phyloP scores from a whole-genome alignment of 2,329 filamentous ascomycete genomes.

The Ophidiomyces ophidiicola region DNA sequence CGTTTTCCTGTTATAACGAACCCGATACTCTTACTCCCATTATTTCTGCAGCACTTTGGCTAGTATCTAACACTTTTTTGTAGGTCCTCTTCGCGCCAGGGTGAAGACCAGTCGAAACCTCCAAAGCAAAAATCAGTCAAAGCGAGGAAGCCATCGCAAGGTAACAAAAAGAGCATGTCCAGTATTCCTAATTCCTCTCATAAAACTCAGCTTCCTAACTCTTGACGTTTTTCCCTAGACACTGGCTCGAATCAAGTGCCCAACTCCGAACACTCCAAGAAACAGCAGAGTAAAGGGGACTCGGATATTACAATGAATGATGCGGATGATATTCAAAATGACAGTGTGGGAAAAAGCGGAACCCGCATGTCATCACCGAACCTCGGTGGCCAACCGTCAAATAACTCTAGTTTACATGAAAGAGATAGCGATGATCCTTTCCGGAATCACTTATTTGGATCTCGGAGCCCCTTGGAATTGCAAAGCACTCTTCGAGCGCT shows the following conservation, averaged over 20 bases:
- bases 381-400: constrained; percentile 54
- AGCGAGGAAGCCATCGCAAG: constrained; percentile 52
- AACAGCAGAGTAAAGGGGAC: constrained; percentile 41
- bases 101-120: constrained; percentile 48
- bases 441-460: constrained; percentile 50
- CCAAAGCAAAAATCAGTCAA: constrained; percentile 61
- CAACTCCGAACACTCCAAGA: constrained; percentile 41
- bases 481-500: constrained; percentile 74
- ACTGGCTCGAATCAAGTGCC: constrained; percentile 25
- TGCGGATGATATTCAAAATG: constrained; percentile 44
- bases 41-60: not conserved
- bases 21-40: not conserved
- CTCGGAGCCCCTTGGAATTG: constrained; percentile 52
- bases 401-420: constrained; percentile 29
- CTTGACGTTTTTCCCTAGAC: constrained; percentile 18
- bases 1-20: no score
- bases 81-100: constrained; percentile 52
- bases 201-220: constrained; percentile 4
- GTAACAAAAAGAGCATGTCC: constrained; percentile 23
- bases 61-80: constrained; percentile 11
- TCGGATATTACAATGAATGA: constrained; percentile 62
- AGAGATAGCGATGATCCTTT: constrained; percentile 56
- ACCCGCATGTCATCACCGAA: constrained; percentile 48
- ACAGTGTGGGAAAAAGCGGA: constrained; percentile 33
- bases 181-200: constrained; percentile 8